Conservation (phyloP, 148 eudicot genomes). For the Cornus florida region DNA sequence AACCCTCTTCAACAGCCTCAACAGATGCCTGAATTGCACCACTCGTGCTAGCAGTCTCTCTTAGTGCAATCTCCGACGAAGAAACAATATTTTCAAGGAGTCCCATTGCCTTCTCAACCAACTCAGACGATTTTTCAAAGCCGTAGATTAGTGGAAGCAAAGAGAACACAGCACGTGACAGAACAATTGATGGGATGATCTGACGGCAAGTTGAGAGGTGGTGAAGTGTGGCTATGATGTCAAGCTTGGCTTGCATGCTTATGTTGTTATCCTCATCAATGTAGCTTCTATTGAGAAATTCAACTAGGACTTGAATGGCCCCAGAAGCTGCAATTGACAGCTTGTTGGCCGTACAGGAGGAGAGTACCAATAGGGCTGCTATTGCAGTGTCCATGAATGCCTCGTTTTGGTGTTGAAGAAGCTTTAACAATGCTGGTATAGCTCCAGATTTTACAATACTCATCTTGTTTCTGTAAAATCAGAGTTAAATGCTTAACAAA, state of each 20-base stretch:
- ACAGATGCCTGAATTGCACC: conserved; percentile 52
- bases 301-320: conserved; percentile 43
- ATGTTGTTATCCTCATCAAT: conserved; percentile 1
- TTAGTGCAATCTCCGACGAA: conserved; percentile 47
- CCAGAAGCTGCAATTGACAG: conserved; percentile 49
- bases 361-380: conserved; percentile 56
- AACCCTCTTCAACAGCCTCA: conserved; percentile 69
- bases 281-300: conserved; percentile 22
- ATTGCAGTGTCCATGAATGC: conserved; percentile 43
- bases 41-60: conserved; percentile 23
- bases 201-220: conserved; percentile 53
- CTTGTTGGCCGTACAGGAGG: conserved; percentile 57
- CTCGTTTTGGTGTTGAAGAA: conserved; percentile 40
- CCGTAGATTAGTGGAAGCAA: conserved; percentile 41
- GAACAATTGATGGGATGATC: conserved; percentile 39
- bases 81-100: conserved; percentile 55
- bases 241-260: conserved; percentile 56
- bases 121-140: conserved; percentile 48
- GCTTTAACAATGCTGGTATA: conserved; percentile 29
- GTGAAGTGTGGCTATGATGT: conserved; percentile 50
- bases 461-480: conserved; percentile 58
- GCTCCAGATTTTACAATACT: conserved; percentile 59
- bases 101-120: conserved; percentile 54
- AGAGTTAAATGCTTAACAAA: no score
- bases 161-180: conserved; percentile 23